Evolutionary conservation across 225 moss, liverwort and hornwort species (phyloP), one percentile per base, ranked within the genome.

Genomic region (Pseudisothecium myosuroides): DNA sequence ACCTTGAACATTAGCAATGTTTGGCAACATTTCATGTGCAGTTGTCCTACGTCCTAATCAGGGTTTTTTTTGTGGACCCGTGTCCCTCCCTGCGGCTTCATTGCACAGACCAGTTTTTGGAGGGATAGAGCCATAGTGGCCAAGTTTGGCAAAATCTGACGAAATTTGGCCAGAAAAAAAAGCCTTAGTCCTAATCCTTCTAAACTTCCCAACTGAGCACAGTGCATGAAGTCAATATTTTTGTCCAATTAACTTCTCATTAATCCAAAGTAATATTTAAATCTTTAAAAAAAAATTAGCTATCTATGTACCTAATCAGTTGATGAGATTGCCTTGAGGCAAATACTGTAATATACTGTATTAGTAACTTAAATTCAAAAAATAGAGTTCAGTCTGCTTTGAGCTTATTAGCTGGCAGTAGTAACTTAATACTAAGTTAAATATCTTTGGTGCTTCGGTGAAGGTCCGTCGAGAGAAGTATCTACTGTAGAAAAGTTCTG

Each of bases 1-100:
- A 12, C 1, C 7, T 7, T 7, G 2, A 39, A 69, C 8, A 27
- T 3, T 1, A 16, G 0, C 4, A 43, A 43, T 5, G 1, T 24
- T 14, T 72, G 8, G 5, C 0, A 3, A 41, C 14, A 23, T 69
- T 69, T 39, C 0, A 24, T 1, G 4, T 39, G 41, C 0, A 12
- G 0, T 14, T 13, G 5, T n/a, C 1, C 5, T 2, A 12, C 0
- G 6, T n/a, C 22, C 11, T 37, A n/a, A n/a, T 22, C 22, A n/a
- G n/a, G n/a, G n/a, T n/a, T n/a, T n/a, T n/a, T n/a, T n/a, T n/a
- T n/a, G n/a, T n/a, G n/a, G n/a, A n/a, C n/a, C n/a, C n/a, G n/a
- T n/a, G n/a, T n/a, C n/a, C n/a, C n/a, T n/a, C n/a, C n/a, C n/a
- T n/a, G n/a, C n/a, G n/a, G n/a, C n/a, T n/a, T n/a, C n/a, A n/a